Percentiles rank a stretch among this genome's conserved stretches.
Conservation (phyloP, 2,329 filamentous ascomycete species). For the Aspergillus sp. region DNA sequence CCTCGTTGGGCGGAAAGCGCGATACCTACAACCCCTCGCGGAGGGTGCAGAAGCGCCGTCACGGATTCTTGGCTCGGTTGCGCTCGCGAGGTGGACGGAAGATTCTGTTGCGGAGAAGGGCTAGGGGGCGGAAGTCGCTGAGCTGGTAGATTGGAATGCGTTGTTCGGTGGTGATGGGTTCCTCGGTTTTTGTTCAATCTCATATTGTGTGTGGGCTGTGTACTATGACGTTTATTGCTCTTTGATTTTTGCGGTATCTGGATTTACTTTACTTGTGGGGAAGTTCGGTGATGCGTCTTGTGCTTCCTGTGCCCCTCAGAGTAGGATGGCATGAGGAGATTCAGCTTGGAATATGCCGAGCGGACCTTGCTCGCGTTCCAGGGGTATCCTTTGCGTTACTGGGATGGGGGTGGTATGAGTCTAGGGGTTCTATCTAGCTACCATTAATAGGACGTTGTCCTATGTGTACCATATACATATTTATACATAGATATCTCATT, state of each 20-base stretch:
- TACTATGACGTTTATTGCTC: not conserved
- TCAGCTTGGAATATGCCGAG: not conserved
- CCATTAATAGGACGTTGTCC: constrained; percentile 2
- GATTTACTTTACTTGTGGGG: not conserved
- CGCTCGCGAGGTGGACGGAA: constrained; percentile 56
- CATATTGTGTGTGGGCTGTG: constrained; percentile 8
- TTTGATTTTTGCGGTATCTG: not conserved
- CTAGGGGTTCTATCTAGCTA: not conserved
- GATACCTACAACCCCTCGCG: constrained; percentile 63
- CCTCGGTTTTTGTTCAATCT: constrained; percentile 5
- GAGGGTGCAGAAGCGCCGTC: constrained; percentile 61
- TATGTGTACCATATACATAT: constrained; percentile 19
- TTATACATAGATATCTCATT: constrained; percentile 12
- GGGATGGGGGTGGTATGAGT: not conserved
- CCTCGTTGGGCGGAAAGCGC: constrained; percentile 47
- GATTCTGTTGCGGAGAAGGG: constrained; percentile 55
- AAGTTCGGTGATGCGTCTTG: not conserved
- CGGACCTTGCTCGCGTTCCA: not conserved
- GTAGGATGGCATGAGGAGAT: too few relatives aligned
- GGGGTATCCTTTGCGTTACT: not conserved
- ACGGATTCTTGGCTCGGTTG: constrained; percentile 60
- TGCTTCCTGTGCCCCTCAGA: not conserved
- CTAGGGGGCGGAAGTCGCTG: constrained; percentile 56
- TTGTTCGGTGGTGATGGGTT: not conserved
- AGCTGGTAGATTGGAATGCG: constrained; percentile 49